Evolutionary conservation across 331 rosid genomes (phyloP).

Genomic region (Pyracantha coccinea): DNA sequence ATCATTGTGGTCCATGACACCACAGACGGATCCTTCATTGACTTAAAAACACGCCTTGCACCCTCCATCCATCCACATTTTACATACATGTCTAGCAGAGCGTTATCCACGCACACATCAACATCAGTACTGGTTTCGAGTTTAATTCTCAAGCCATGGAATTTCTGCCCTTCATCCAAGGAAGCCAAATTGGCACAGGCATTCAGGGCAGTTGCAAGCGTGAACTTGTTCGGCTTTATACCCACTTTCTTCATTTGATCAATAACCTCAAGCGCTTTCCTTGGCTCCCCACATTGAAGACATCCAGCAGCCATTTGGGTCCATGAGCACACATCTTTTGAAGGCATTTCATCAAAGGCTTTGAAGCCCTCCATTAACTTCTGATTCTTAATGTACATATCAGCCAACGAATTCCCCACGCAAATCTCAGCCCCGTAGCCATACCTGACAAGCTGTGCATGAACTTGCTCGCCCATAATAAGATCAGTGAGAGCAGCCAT

Average conservation of each 20-base stretch:
- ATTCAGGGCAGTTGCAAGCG: constrained; percentile 63
- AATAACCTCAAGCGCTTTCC: constrained; percentile 43
- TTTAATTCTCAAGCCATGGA: constrained; percentile 63
- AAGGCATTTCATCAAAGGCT: constrained; percentile 60
- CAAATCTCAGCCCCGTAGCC: constrained; percentile 57
- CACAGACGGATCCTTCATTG: constrained; percentile 46
- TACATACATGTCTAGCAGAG: constrained; percentile 75
- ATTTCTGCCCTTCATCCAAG: constrained; percentile 60
- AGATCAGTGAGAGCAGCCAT: constrained; percentile 46
- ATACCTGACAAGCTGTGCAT: constrained; percentile 46
- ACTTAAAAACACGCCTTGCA: constrained; percentile 32
- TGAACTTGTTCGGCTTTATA: constrained; percentile 55
- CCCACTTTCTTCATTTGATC: constrained; percentile 36
- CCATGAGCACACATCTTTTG: constrained; percentile 65
- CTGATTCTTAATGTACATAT: constrained; percentile 53
- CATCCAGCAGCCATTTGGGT: constrained; percentile 73
- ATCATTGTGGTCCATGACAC: constrained; percentile 77
- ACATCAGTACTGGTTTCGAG: constrained; percentile 37
- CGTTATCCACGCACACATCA: constrained; percentile 67
- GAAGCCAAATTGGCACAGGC: constrained; percentile 60
- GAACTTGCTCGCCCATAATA: constrained; percentile 56
- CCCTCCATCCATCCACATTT: constrained; percentile 64
- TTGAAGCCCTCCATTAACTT: constrained; percentile 45
- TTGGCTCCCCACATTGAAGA: constrained; percentile 51
- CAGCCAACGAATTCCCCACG: constrained; percentile 56